Base-by-base conservation (phyloP, 768 basidiomycete genomes). In the Mycena pura region DNA sequence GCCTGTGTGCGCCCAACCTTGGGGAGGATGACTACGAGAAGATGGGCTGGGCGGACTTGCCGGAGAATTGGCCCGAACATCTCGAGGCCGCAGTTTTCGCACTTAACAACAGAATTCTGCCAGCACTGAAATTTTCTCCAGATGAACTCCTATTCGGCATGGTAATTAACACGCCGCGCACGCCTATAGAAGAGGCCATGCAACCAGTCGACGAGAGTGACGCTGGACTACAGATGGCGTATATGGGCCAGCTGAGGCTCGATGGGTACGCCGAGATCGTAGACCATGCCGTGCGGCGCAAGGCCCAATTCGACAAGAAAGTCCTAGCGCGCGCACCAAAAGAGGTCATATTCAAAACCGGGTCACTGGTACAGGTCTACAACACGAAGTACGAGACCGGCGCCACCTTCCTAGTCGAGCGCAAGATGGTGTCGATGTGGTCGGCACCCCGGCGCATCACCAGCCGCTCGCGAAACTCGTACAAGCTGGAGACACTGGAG, bases 371-470 rank as follows among this genome's bases (percentile, higher is more conserved):
- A 13, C 70, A 75, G 34, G 14, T 25, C 22, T 50, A 50, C 36
- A 50, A 38, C 32, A 50, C 48, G 13, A n/a, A 50, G 19, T 40
- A 52, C 27, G 50, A 60, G 31, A 28, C 38, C 3, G 50, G 50
- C 17, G 49, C 40, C 22, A 66, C 64, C 4, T 47, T 63, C 46
- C 39, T 34, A 6, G 47, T 46, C 22, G 57, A 52, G 15, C 39
- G 52, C 21, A 76, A 76, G 34, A 53, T 73, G 19, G 36, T 66
- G n/a, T 69, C 71, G 5, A 68, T 63, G 32, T 74, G 73, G 74
- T 74, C 71, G 6, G 47, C 60, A 19, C 73, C 71, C 5, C 11
- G 54, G 25, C 22, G 48, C 2, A 52, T 70, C n/a, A 19, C 22
- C 11, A 48, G 46, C 14, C 45, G 56, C 3, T 14, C 56, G 10